Percentiles rank a stretch among this genome's conserved stretches.
phyloP scores from a whole-genome alignment of 768 basidiomycete genomes.

The Nidularia sp. region DNA sequence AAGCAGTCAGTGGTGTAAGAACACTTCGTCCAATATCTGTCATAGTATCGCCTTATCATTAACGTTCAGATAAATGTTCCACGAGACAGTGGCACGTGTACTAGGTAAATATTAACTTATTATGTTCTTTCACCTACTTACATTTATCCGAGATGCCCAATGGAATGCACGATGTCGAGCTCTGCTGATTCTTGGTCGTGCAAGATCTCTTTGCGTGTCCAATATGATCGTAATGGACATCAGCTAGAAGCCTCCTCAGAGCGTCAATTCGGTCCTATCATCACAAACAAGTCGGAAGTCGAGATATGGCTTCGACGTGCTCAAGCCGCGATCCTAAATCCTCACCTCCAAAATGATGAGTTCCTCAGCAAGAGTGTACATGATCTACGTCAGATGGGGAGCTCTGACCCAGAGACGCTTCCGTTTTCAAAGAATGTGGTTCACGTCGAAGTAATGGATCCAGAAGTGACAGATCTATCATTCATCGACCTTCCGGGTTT shows the following conservation, averaged over 20 bases:
- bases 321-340: conserved; percentile 54
- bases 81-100: conserved; percentile 59
- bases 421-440: conserved; percentile 50
- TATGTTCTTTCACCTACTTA: neutral
- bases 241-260: conserved; percentile 7
- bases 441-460: conserved; percentile 39
- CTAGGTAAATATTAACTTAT: conserved; percentile 27
- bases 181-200: conserved; percentile 35
- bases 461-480: conserved; percentile 39
- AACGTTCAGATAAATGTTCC: conserved; percentile 50
- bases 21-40: neutral
- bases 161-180: conserved; percentile 48
- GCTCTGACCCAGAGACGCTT: neutral
- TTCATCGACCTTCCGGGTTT: conserved; percentile 55
- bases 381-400: conserved; percentile 5
- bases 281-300: conserved; percentile 37
- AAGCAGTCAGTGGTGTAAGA: conserved; percentile 52
- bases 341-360: conserved; percentile 19
- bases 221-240: conserved; percentile 15
- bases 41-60: neutral
- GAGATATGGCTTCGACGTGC: conserved; percentile 56
- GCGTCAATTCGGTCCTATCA: conserved; percentile 33
- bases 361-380: conserved; percentile 5
- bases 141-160: conserved; percentile 36
- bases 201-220: conserved; percentile 29